phyloP scores from a whole-genome alignment of 306 rosid species.

The Inga leiocalycina region DNA sequence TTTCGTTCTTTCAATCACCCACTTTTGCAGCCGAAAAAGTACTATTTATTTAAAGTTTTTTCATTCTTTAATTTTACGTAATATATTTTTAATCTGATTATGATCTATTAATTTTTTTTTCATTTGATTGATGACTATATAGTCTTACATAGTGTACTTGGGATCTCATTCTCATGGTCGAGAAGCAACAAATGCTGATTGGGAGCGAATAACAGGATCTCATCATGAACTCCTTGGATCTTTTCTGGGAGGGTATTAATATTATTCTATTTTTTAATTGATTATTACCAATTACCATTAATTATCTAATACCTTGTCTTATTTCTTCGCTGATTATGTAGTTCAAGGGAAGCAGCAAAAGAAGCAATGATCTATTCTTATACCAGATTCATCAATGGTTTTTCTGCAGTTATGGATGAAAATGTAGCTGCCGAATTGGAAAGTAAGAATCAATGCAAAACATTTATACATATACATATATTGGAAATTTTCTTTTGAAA shows the following conservation, averaged over 20 bases:
- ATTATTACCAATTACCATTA: neutral
- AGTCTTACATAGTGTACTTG: constrained; percentile 1
- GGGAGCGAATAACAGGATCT: neutral
- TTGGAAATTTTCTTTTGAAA: too few species aligned
- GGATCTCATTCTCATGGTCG: neutral
- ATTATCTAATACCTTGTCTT: neutral
- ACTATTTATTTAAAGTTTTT: neutral
- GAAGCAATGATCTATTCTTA: neutral
- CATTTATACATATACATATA: too few species aligned
- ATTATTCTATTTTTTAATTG: neutral
- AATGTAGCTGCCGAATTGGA: neutral
- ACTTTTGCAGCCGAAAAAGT: neutral
- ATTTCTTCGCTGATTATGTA: neutral
- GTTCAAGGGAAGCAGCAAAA: neutral
- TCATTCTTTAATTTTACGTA: neutral
- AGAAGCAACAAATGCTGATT: neutral
- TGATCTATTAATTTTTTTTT: neutral
- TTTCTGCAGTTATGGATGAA: neutral
- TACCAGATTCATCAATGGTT: neutral
- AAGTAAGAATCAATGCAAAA: neutral
- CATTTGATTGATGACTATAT: neutral
- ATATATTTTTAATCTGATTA: neutral
- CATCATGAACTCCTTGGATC: neutral
- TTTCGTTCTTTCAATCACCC: neutral
- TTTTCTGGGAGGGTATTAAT: neutral